phyloP scores from a whole-genome alignment of 2,329 filamentous ascomycete species.

The Colletotrichum lupini region DNA sequence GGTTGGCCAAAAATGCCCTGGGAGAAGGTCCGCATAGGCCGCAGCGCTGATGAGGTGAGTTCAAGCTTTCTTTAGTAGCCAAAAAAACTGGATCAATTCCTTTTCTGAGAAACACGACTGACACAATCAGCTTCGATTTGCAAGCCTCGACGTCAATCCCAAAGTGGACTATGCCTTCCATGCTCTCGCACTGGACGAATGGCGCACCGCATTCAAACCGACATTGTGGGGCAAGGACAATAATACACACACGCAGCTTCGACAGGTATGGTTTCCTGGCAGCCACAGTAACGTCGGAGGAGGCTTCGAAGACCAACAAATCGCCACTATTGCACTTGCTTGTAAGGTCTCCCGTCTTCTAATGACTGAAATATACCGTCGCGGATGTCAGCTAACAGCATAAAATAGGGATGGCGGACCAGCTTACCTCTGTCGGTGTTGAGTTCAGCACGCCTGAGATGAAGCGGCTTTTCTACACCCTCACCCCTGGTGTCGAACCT shows the following conservation, averaged over 20 bases:
- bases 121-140: slow-evolving; percentile 28
- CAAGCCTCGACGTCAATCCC: slow-evolving; percentile 36
- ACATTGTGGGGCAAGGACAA: slow-evolving; percentile 42
- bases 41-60: slow-evolving; percentile 27
- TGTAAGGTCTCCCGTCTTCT: slow-evolving; percentile 14
- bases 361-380: too few species aligned
- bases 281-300: slow-evolving; percentile 71
- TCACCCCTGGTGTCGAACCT: slow-evolving; percentile 20
- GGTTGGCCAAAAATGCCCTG: slow-evolving; percentile 42
- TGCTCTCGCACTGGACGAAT: slow-evolving; percentile 65
- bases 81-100: too few species aligned
- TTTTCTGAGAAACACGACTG: background rate
- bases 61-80: fast-evolving
- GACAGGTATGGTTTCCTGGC: slow-evolving; percentile 64
- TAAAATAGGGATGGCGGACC: slow-evolving; percentile 39
- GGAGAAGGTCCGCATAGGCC: slow-evolving; percentile 14
- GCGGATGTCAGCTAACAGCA: background rate
- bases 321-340: slow-evolving; percentile 39
- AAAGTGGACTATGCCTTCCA: slow-evolving; percentile 66
- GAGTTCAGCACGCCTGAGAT: slow-evolving; percentile 39
- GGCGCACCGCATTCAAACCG: slow-evolving; percentile 47
- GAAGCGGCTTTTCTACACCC: slow-evolving; percentile 36
- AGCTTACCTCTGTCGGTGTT: slow-evolving; percentile 38
- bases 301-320: slow-evolving; percentile 55
- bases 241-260: slow-evolving; percentile 35